Base-by-base conservation (phyloP, 2,329 filamentous ascomycete genomes). In the Elsinoe perseae region DNA sequence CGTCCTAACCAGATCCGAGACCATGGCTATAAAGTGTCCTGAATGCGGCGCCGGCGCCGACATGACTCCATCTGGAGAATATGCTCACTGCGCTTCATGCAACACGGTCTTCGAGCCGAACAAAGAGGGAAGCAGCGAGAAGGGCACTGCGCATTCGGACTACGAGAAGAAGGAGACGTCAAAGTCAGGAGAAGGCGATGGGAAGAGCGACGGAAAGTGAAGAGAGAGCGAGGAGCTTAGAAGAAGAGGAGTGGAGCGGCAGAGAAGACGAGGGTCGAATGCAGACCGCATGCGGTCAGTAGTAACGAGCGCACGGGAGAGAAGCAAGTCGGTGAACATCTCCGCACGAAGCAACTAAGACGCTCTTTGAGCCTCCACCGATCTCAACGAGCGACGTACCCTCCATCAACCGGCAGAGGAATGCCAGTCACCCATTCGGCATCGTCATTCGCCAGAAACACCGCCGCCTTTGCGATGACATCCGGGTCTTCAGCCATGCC, bases 401-500 rank as follows among this genome's bases (percentile, higher is more conserved):
- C 56, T 44, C 56, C 56, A 16, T 57, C 56, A 6, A 57, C 56
- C 3, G 56, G 42, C 23, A 57, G 18, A 10, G 46, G 36, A 20
- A 50, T 30, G 12, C 56, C 56, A 16, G 56, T 57, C 21, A 53
- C 46, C 56, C 44, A 52, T 18, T 36, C 46, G 25, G 61, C 59
- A 54, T 63, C 61, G 48, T 61, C 61, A 18, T 57, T 61, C 2
- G 60, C 61, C 18, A 63, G 58, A 30, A 63, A 63, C 12, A 63
- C 60, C 12, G 60, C 60, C 27, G 56, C 61, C 18, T 56, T 55
- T 25, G 61, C 61, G 25, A 56, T 46, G 9, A 61, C 54, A 40
- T 62, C 61, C 20, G 60, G 57, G 18, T 56, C 56, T 25, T 54
- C 56, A 0, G 64, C 67, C 53, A 68, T 60, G 1, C 67, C 65